phyloP scores from a whole-genome alignment of 208 protist species.

The Wallacemonas sp. region DNA sequence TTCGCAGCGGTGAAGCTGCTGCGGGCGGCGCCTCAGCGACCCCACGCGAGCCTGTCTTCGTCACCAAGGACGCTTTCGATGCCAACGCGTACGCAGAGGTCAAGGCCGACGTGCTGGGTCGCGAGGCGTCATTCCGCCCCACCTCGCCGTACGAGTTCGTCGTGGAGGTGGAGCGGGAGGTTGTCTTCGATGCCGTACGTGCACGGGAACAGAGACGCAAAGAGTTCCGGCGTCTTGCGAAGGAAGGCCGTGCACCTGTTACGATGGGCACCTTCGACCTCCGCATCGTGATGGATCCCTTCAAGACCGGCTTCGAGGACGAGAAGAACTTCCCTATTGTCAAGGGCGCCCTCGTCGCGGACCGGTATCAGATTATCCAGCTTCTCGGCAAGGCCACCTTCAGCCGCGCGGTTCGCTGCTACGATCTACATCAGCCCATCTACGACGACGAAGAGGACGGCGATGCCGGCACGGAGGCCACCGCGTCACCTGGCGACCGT shows the following conservation, averaged over 20 bases:
- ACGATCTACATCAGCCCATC: constrained; percentile 89
- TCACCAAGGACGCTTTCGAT: constrained; percentile 47
- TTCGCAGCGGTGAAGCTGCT: constrained; percentile 20
- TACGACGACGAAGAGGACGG: constrained; percentile 53
- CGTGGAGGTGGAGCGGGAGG: constrained; percentile 71
- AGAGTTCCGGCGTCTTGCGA: constrained; percentile 63
- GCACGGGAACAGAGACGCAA: constrained; percentile 64
- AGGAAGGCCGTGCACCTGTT: constrained; percentile 57
- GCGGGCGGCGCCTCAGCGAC: background rate
- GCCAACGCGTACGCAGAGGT: constrained; percentile 41
- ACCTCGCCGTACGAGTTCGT: constrained; percentile 86
- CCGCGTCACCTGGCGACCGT: background rate
- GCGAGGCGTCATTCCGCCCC: constrained; percentile 39
- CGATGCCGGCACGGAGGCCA: background rate
- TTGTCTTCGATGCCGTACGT: constrained; percentile 75
- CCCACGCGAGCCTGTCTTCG: constrained; percentile 22
- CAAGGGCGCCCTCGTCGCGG: constrained; percentile 84
- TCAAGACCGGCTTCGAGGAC: constrained; percentile 94
- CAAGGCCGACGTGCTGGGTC: constrained; percentile 21
- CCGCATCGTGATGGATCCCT: constrained; percentile 88
- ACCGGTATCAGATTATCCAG: constrained; percentile 94
- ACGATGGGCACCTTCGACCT: constrained; percentile 91
- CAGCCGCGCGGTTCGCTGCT: constrained; percentile 92
- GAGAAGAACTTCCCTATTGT: constrained; percentile 92
- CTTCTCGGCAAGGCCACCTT: constrained; percentile 95